Conservation (phyloP, 1,139 yeast species). For the Geotrichum reessii region DNA sequence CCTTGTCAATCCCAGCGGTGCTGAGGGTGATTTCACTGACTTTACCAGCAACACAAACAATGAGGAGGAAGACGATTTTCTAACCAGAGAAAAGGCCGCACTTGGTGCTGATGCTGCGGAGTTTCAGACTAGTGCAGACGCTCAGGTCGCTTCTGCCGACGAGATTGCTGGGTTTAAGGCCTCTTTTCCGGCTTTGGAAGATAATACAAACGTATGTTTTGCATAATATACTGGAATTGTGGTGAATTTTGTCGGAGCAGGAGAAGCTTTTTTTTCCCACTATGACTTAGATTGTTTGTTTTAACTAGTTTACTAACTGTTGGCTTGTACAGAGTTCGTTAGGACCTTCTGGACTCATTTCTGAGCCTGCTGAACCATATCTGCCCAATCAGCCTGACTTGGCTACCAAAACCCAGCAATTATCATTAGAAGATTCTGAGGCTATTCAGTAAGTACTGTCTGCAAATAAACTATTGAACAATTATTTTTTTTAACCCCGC, state of each 20-base stretch:
- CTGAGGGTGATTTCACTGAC: slow-evolving; percentile 31
- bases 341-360: slow-evolving; percentile 28
- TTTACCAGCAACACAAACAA: slow-evolving; percentile 36
- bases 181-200: slow-evolving; percentile 53
- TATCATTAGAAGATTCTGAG: slow-evolving; percentile 34
- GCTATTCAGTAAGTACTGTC: slow-evolving; percentile 29
- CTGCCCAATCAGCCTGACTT: slow-evolving; percentile 29
- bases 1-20: slow-evolving; percentile 22
- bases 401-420: slow-evolving; percentile 20
- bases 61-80: slow-evolving; percentile 51
- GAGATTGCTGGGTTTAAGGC: slow-evolving; percentile 42
- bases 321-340: slow-evolving; percentile 12
- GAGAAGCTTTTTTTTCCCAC: background rate
- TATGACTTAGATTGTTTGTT: background rate
- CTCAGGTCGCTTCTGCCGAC: slow-evolving; percentile 44
- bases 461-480: no score
- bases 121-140: slow-evolving; percentile 65
- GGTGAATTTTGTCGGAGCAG: no score
- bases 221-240: background rate
- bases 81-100: slow-evolving; percentile 77
- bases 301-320: background rate
- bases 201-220: slow-evolving; percentile 1
- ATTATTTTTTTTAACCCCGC: no score
- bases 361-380: slow-evolving; percentile 31
- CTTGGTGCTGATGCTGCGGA: slow-evolving; percentile 67